Evolutionary conservation across 2,329 filamentous ascomycete genomes (phyloP), one percentile per base, ranked within the genome.

Genomic region (Alternaria dauci): DNA sequence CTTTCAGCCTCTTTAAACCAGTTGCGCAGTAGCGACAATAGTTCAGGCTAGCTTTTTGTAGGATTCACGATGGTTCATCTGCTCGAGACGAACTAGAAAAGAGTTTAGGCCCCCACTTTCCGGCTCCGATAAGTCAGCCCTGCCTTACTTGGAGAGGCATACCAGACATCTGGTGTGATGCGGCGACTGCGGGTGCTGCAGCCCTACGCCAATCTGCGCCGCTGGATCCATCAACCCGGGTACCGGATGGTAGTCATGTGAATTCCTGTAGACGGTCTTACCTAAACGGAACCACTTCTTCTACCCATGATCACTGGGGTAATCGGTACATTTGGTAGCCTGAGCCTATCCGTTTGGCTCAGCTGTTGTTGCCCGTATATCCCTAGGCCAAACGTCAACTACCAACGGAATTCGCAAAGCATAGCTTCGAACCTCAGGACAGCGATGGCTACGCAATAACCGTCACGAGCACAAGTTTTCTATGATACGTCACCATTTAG

Each of bases 101-200:
- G n/a, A 14, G 8, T 39, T 4, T 9, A 28, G 20, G 25, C 26
- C 48, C 39, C 2, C 20, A 25, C 4, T 32, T 20, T 3, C 36
- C 30, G 34, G 46, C 46, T n/a, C 30, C 5, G 12, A 14, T 8
- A 36, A 34, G 25, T 48, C 30, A 48, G 46, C 46, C 46, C 30
- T 25, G 30, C 46, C 30, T 34, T 36, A 25, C 14, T 48, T 48
- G 46, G 30, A 36, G 46, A 48, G 36, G n/a, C 55, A 50, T 41
- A 52, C 47, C 18, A 43, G 38, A 20, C 39, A 20, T 16, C 16
- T 43, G 0, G 7, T 38, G 16, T n/a, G 47, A 34, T 16, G 8
- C 12, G 16, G 18, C 44, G 11, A 28, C 30, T 23, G 18, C 14
- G 20, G 2, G 1, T 9, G 6, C 30, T 36, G 30, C 20, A 34